Conservation (phyloP, 1,139 yeast species). For the Yamadazyma atlantica region DNA sequence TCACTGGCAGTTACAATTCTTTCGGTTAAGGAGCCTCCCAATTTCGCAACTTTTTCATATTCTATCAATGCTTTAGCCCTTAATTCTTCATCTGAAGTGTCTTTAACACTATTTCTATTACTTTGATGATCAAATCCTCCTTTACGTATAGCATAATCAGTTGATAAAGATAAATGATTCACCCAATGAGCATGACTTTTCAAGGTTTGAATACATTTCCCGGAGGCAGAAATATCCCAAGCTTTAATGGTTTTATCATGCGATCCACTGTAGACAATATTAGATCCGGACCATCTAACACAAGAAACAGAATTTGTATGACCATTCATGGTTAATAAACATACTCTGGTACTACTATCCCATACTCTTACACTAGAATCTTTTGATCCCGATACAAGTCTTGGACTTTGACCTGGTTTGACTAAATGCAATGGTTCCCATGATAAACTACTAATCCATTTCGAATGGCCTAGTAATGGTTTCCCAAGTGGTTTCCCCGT, state of each 20-base stretch:
- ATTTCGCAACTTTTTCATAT: conserved; percentile 76
- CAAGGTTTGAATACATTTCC: conserved; percentile 75
- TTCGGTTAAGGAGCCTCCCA: conserved; percentile 69
- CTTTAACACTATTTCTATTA: conserved; percentile 19
- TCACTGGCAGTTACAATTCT: conserved; percentile 93
- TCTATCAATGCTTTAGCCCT: conserved; percentile 41
- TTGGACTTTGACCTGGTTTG: conserved; percentile 61
- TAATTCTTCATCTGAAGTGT: conserved; percentile 29
- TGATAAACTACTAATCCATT: conserved; percentile 84
- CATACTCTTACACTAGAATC: conserved; percentile 89
- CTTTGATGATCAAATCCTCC: conserved; percentile 44
- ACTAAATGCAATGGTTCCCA: conserved; percentile 96
- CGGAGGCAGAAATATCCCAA: conserved; percentile 80
- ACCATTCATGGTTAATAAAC: conserved; percentile 76
- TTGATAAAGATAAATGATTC: conserved; percentile 86
- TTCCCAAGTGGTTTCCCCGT: conserved; percentile 76
- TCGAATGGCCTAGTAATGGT: conserved; percentile 75
- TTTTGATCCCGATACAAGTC: conserved; percentile 85
- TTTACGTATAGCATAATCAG: conserved; percentile 82
- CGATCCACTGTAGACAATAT: conserved; percentile 83
- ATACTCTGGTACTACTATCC: conserved; percentile 77
- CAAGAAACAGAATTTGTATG: conserved; percentile 90
- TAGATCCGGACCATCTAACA: conserved; percentile 94
- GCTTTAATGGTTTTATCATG: conserved; percentile 93
- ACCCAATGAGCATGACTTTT: conserved; percentile 98